Evolutionary conservation across 768 basidiomycete species (phyloP), one percentile per base, ranked within the genome.

Genomic region (Rhodotorula kratochvilovae): DNA sequence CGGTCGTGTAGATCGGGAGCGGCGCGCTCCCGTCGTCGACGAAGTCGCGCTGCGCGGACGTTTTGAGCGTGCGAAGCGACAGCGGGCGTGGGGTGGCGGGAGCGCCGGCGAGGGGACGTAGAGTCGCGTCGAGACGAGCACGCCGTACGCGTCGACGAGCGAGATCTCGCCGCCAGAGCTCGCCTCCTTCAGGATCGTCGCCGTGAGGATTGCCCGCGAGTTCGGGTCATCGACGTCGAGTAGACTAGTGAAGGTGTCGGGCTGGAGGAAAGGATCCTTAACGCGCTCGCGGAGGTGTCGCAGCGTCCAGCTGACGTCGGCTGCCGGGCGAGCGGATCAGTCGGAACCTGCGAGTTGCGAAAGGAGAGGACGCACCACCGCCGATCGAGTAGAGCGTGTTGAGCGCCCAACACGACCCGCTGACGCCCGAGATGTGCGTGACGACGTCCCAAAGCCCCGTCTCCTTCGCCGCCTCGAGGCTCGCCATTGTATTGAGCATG

Each of bases 1-100:
- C 72, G 21, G 76, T 75, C 15, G 77, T 77, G 70, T 80, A 80
- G 55, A 81, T 80, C 17, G 80, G 80, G 27, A 81, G 62, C 0
- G 80, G 80, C 33, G 76, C 45, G 7, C 51, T 17, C 7, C 74
- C 79, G 33, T 73, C 65, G 59, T 79, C 78, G 43, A 76, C 59
- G 27, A 73, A 56, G 21, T 58, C 17, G 19, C 78, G 66, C 31
- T 77, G 75, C 57, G 76, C 65, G 2, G 79, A 80, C 29, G 74
- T 63, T 36, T 77, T 77, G 58, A 80, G 75, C 31, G 76, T 39
- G 19, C 64, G 66, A 13, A 75, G 71, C 61, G 78, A 71, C 42
- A 80, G 72, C 0, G 63, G 59, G 11, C 36, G 31, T 1, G 63
- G 61, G 70, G 61, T 0, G 70, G 61, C 0, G 65, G 35, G 31